Conservation (phyloP, 2,329 filamentous ascomycete genomes). For the Fusarium subtropicale region DNA sequence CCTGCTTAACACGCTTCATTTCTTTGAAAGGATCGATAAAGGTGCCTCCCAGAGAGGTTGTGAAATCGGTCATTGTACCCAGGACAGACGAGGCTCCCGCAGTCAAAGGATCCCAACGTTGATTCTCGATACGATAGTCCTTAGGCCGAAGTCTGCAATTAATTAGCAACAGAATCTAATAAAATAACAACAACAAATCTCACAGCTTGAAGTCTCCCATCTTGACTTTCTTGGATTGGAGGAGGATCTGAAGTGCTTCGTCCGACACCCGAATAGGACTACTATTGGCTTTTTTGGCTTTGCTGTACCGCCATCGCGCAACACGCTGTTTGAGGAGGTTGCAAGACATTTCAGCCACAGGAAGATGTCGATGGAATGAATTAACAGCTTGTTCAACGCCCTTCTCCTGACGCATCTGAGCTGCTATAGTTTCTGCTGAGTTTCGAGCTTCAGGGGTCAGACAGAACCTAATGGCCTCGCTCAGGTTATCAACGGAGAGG, state of each 20-base stretch:
- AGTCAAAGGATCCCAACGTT: background rate
- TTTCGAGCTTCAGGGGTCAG: conserved; percentile 18
- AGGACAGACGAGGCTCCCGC: background rate
- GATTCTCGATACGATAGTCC: background rate
- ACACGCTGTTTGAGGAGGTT: background rate
- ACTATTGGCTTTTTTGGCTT: background rate
- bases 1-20: background rate
- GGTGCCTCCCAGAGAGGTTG: background rate
- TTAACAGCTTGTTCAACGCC: background rate
- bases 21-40: conserved; percentile 9
- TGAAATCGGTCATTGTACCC: conserved; percentile 1
- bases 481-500: conserved; percentile 32
- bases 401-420: conserved; percentile 14
- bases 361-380: conserved; percentile 14
- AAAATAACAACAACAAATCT: background rate
- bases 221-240: background rate
- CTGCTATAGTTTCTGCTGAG: background rate
- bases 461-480: conserved; percentile 35
- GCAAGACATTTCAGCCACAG: background rate
- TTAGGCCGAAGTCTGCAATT: background rate
- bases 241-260: background rate
- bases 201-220: background rate
- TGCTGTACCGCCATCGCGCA: background rate
- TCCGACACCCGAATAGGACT: background rate
- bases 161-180: background rate